Percentiles rank a stretch among this genome's conserved stretches.
phyloP scores from a whole-genome alignment of 768 basidiomycete genomes.

The Harrya chromipes region DNA sequence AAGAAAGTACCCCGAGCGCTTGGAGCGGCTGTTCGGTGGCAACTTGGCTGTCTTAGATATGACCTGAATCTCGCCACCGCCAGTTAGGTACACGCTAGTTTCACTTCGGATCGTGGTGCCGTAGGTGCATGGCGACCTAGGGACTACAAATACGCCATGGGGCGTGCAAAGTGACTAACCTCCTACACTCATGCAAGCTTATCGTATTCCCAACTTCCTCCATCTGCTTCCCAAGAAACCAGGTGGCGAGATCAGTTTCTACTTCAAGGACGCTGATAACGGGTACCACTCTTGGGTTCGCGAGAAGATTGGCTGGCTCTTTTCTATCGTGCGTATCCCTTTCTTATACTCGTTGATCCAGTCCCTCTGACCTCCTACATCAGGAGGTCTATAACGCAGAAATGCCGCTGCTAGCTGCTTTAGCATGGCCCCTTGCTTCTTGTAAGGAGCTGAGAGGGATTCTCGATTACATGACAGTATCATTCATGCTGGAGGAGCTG shows the following conservation, averaged over 20 bases:
- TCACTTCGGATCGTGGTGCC: constrained; percentile 14
- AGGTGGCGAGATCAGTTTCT: constrained; percentile 25
- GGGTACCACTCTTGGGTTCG: constrained; percentile 24
- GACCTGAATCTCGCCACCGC: constrained; percentile 5
- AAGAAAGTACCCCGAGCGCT: background rate
- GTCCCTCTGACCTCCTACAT: background rate
- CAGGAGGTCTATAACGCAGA: constrained; percentile 29
- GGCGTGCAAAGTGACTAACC: background rate
- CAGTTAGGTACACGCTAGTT: constrained; percentile 5
- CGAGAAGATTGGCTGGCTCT: constrained; percentile 20
- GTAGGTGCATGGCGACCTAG: background rate
- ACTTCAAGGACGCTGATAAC: constrained; percentile 22
- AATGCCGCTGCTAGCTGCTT: constrained; percentile 24
- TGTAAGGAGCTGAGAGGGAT: constrained; percentile 21
- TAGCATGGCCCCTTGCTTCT: constrained; percentile 24
- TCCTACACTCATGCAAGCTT: constrained; percentile 19
- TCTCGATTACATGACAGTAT: constrained; percentile 27
- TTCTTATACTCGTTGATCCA: too few relatives aligned
- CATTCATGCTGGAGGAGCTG: constrained; percentile 31
- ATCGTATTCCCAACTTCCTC: constrained; percentile 26
- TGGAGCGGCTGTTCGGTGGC: background rate
- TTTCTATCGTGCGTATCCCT: constrained; percentile 17
- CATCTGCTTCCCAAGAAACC: constrained; percentile 25
- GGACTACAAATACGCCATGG: constrained; percentile 15
- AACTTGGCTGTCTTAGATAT: constrained; percentile 1